These are phyloP conservation scores for Sarocladium brachiariae DNA, from an alignment of 2,329 filamentous ascomycete genomes.

Conservation along the genomic window DNA sequence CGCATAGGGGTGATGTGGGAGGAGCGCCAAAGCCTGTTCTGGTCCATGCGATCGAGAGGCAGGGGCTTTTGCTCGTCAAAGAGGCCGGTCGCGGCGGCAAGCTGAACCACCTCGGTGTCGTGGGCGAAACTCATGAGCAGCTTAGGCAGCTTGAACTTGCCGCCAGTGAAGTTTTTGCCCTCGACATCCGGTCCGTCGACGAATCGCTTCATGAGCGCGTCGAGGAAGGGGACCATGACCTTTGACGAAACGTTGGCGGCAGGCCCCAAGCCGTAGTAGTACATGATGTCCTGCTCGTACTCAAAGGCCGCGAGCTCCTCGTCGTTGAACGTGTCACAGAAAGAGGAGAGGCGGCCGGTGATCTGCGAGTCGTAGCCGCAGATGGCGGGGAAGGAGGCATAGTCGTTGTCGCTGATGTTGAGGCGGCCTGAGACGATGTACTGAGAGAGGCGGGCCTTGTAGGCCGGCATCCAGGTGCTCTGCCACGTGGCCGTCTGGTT, in stretches of 20 bases:
- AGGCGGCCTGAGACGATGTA: conserved; percentile 48
- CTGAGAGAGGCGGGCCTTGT: conserved; percentile 46
- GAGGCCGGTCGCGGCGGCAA: conserved; percentile 52
- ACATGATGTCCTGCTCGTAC: conserved; percentile 61
- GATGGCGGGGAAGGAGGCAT: conserved; percentile 57
- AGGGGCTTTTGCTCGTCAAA: conserved; percentile 50
- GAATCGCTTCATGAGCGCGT: conserved; percentile 46
- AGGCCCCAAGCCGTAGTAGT: conserved; percentile 59
- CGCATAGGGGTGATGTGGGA: conserved; percentile 55
- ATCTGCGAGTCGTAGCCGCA: conserved; percentile 68
- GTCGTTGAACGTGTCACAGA: conserved; percentile 55
- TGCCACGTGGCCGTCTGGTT: conserved; percentile 43
- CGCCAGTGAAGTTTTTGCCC: conserved; percentile 39
- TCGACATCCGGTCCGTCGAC: conserved; percentile 41
- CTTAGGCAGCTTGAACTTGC: conserved; percentile 42
- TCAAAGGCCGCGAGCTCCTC: conserved; percentile 58
- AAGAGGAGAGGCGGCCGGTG: conserved; percentile 52
- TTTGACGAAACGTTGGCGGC: conserved; percentile 46
- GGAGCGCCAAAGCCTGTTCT: conserved; percentile 44
- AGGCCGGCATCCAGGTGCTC: conserved; percentile 43
- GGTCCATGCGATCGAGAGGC: conserved; percentile 37
- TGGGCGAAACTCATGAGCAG: conserved; percentile 58
- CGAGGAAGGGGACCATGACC: conserved; percentile 56
- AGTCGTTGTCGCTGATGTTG: conserved; percentile 44
- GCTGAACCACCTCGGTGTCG: conserved; percentile 58